These are phyloP conservation scores for Microthlaspi erraticum DNA, from an alignment of 345 rosid genomes.

Conservation along the genomic window DNA sequence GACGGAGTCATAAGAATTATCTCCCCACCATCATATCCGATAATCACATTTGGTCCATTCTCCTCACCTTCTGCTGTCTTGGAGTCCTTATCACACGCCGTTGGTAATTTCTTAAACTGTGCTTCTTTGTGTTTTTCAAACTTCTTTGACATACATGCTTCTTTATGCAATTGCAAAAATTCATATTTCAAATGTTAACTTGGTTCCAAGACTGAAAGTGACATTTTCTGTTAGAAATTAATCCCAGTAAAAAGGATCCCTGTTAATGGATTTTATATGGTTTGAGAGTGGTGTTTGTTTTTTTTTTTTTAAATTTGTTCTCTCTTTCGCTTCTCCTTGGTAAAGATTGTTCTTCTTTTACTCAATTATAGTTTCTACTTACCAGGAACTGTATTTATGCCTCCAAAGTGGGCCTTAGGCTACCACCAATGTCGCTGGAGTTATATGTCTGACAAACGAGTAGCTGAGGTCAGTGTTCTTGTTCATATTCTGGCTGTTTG, in stretches of 20 bases:
- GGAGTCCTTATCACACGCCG: constrained; percentile 75
- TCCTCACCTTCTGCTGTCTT: constrained; percentile 71
- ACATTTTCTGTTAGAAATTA: constrained; percentile 4
- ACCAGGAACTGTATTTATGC: constrained; percentile 87
- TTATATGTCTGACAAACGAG: constrained; percentile 79
- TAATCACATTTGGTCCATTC: constrained; percentile 88
- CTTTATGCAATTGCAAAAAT: constrained; percentile 7
- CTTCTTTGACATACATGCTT: constrained; percentile 5
- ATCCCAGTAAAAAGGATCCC: neutral
- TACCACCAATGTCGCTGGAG: constrained; percentile 98
- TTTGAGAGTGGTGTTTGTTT: neutral
- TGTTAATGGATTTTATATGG: constrained; percentile 6
- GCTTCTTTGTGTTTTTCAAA: neutral
- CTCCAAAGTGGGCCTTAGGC: constrained; percentile 96
- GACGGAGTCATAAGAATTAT: constrained; percentile 56
- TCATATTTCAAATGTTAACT: constrained; percentile 9
- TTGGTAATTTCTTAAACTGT: constrained; percentile 56
- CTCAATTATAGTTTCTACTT: constrained; percentile 8
- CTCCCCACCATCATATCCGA: constrained; percentile 70
- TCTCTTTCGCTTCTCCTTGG: neutral
- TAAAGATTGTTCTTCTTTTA: neutral
- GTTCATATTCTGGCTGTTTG: constrained; percentile 8
- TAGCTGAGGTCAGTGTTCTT: constrained; percentile 65
- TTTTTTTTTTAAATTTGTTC: neutral
- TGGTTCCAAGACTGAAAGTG: constrained; percentile 1